Evolutionary conservation across 768 basidiomycete species (phyloP).

Genomic region (Mycena metata): DNA sequence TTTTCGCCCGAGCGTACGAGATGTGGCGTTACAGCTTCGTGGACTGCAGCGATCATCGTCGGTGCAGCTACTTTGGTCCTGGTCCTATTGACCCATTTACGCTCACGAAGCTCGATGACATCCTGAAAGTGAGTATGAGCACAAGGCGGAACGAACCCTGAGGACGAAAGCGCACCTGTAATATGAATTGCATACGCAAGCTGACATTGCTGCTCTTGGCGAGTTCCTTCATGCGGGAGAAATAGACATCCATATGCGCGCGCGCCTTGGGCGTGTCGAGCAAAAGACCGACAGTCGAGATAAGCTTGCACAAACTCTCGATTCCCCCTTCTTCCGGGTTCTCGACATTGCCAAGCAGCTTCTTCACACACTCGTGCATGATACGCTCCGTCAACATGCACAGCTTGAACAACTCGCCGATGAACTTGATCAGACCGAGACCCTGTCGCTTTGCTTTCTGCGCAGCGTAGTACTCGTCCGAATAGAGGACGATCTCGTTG

Average conservation of each 20-base stretch:
- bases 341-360: constrained; percentile 90
- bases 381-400: constrained; percentile 98
- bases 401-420: constrained; percentile 97
- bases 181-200: neutral
- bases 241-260: constrained; percentile 12
- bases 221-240: constrained; percentile 1
- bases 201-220: no score
- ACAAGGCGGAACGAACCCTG: constrained; percentile 8
- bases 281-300: neutral
- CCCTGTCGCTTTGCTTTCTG: constrained; percentile 97
- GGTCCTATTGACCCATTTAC: constrained; percentile 84
- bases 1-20: constrained; percentile 13
- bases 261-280: neutral
- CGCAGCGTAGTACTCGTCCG: constrained; percentile 95
- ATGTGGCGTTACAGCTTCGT: constrained; percentile 77
- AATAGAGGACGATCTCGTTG: constrained; percentile 83
- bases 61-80: constrained; percentile 80
- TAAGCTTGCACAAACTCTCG: neutral
- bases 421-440: constrained; percentile 96
- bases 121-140: constrained; percentile 12
- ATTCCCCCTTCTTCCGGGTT: neutral
- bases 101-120: constrained; percentile 76
- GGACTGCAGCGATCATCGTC: constrained; percentile 89
- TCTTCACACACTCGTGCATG: constrained; percentile 98
- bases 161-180: constrained; percentile 1